Percentiles rank a stretch among this genome's conserved stretches.
Evolutionary conservation across 306 rosid species (phyloP).

Genomic region (Pterocarpus macrocarpus): DNA sequence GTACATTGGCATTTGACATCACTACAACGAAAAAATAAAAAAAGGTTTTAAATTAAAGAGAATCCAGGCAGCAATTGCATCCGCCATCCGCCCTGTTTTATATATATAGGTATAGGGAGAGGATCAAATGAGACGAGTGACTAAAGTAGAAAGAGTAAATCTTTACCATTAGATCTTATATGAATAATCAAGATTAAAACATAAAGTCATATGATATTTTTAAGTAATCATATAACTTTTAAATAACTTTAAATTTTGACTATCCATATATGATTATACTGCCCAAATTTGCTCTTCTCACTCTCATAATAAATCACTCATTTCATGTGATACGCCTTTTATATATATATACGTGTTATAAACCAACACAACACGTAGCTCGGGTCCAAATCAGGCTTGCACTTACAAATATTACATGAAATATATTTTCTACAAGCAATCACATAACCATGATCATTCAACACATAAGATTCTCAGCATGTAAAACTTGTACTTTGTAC

Average conservation of each 20-base stretch:
- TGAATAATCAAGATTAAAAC: too few species aligned
- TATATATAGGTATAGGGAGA: too few species aligned
- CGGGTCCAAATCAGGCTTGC: constrained; percentile 11
- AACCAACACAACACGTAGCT: background rate
- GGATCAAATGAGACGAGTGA: background rate
- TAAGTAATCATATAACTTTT: too few species aligned
- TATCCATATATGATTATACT: too few species aligned
- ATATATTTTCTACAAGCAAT: constrained; percentile 19
- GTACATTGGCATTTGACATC: background rate
- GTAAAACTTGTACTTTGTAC: constrained; percentile 38
- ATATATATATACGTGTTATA: too few species aligned
- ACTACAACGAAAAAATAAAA: background rate
- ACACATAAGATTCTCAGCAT: constrained; percentile 13
- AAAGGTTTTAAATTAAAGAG: background rate
- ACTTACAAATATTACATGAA: constrained; percentile 6
- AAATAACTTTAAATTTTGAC: too few species aligned
- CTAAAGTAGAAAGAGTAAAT: background rate
- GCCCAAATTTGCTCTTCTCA: too few species aligned
- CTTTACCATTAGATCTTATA: too few species aligned
- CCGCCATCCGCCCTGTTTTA: background rate
- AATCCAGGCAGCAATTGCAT: background rate
- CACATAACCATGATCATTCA: constrained; percentile 23
- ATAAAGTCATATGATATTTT: too few species aligned
- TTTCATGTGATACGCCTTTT: too few species aligned
- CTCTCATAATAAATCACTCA: too few species aligned